Evolutionary conservation across 1,139 yeast genomes (phyloP).

Genomic region (Lizanozyma gosingica): DNA sequence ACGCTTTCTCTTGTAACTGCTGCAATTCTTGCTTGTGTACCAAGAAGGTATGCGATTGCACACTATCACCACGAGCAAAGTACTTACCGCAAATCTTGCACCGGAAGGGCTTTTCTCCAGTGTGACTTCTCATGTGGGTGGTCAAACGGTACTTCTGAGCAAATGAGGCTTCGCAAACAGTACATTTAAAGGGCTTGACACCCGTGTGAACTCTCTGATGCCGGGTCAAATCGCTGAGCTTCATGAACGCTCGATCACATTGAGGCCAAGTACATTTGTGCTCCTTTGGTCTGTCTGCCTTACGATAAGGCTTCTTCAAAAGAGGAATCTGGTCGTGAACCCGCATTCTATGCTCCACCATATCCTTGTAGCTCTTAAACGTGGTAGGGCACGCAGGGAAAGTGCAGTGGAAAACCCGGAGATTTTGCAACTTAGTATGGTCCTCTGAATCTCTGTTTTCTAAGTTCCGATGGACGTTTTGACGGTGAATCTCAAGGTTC

Average conservation of each 20-base stretch:
- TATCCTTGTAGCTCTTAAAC: background rate
- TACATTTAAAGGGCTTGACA: conserved; percentile 18
- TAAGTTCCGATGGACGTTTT: background rate
- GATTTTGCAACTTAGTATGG: background rate
- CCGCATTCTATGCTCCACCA: background rate
- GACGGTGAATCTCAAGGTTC: background rate
- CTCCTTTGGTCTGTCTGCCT: conserved; percentile 9
- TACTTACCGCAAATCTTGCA: conserved; percentile 17
- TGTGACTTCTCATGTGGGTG: conserved; percentile 18
- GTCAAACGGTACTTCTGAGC: conserved; percentile 19
- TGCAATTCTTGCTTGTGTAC: conserved; percentile 2
- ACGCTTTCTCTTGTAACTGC: background rate
- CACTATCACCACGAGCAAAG: conserved; percentile 22
- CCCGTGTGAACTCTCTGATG: conserved; percentile 19
- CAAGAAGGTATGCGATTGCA: conserved; percentile 16
- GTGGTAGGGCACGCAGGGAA: background rate
- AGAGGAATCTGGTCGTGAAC: background rate
- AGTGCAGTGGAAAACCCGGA: background rate
- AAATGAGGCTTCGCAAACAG: conserved; percentile 15
- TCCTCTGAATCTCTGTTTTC: background rate
- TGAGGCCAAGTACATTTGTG: conserved; percentile 12
- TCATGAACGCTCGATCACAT: conserved; percentile 15
- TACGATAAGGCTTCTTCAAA: conserved; percentile 7
- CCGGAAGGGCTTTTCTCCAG: conserved; percentile 20
- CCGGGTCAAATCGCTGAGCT: conserved; percentile 16